These are phyloP conservation scores for Pythium dissimile DNA, from an alignment of 352 stramenopile genomes.

Conservation along the genomic window DNA sequence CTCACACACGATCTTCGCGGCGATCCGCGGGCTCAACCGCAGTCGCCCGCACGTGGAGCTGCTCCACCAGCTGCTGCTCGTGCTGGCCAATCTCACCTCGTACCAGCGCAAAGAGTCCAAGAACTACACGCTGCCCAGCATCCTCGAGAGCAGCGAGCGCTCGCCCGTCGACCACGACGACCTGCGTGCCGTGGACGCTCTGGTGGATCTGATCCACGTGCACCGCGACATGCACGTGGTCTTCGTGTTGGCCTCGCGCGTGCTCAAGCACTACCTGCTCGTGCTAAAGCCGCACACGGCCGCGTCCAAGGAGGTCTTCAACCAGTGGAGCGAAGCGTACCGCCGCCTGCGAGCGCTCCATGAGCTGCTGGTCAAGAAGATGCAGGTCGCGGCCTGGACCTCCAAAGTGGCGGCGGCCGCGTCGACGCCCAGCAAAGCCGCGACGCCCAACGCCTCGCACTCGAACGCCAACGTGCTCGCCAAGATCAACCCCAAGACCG, in stretches of 20 bases:
- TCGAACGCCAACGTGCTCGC: slow-evolving; percentile 45
- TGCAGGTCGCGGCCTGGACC: slow-evolving; percentile 50
- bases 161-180: slow-evolving; percentile 47
- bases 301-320: slow-evolving; percentile 10
- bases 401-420: background rate
- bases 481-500: slow-evolving; percentile 70
- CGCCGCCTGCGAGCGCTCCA: slow-evolving; percentile 45
- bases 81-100: slow-evolving; percentile 86
- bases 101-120: slow-evolving; percentile 48
- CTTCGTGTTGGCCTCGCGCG: slow-evolving; percentile 60
- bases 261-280: slow-evolving; percentile 63
- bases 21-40: slow-evolving; percentile 93
- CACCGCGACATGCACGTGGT: slow-evolving; percentile 89
- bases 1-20: slow-evolving; percentile 87
- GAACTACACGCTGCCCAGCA: slow-evolving; percentile 33
- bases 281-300: slow-evolving; percentile 17
- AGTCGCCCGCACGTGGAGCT: slow-evolving; percentile 94
- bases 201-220: slow-evolving; percentile 94
- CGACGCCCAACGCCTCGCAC: slow-evolving; percentile 20
- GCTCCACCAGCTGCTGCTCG: slow-evolving; percentile 80
- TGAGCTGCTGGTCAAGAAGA: slow-evolving; percentile 51
- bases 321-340: slow-evolving; percentile 52
- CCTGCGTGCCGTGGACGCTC: slow-evolving; percentile 70
- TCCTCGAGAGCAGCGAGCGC: slow-evolving; percentile 4
- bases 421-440: slow-evolving; percentile 14